Percentiles rank a stretch among this genome's conserved stretches.
Conservation (phyloP, 306 rosid genomes). For the apple (Malus domestica) region DNA sequence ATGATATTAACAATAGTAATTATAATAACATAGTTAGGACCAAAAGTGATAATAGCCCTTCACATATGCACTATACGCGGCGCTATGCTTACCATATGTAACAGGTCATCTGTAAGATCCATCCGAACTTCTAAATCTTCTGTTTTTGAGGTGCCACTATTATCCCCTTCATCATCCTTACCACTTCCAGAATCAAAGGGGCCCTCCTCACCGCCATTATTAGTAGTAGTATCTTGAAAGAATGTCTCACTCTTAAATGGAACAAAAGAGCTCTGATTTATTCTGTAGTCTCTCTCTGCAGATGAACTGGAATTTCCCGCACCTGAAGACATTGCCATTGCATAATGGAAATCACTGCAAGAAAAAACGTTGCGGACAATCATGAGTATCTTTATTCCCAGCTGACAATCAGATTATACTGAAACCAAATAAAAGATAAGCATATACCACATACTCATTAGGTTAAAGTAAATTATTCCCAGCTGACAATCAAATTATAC, state of each 20-base stretch:
- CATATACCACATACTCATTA: background rate
- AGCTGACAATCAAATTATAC: background rate
- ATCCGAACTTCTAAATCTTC: constrained; percentile 75
- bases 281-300: constrained; percentile 40
- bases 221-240: constrained; percentile 37
- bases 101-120: constrained; percentile 93
- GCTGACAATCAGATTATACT: background rate
- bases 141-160: constrained; percentile 27
- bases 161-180: constrained; percentile 46
- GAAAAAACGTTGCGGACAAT: background rate
- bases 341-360: constrained; percentile 56
- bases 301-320: constrained; percentile 43
- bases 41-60: background rate
- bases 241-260: constrained; percentile 27
- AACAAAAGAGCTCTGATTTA: constrained; percentile 27
- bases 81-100: constrained; percentile 71
- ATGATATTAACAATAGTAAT: constrained; percentile 1
- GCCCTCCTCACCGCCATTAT: constrained; percentile 30
- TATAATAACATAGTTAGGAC: background rate
- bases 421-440: background rate
- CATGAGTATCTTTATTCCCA: background rate
- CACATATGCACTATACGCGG: background rate
- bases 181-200: constrained; percentile 29
- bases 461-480: background rate
- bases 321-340: constrained; percentile 34